Conservation (phyloP, 75 land plant genomes). For the Ceratopteris richardii region DNA sequence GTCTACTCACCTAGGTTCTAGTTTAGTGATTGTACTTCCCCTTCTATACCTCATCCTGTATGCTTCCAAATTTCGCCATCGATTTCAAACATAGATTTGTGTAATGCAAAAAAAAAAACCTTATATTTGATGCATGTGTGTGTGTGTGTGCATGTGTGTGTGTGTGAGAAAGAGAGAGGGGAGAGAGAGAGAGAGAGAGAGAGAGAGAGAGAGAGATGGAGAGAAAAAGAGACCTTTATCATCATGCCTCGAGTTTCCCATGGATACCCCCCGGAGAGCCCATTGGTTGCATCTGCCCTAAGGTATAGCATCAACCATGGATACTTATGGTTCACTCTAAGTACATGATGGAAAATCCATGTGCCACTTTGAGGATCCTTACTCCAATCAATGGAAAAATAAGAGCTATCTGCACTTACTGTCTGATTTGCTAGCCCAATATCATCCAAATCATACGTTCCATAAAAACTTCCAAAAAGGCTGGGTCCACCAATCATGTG, state of each 20-base stretch:
- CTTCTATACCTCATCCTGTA: no score
- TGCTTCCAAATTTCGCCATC: no score
- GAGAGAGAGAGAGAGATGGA: no score
- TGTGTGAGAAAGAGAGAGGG: no score
- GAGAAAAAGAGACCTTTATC: constrained; percentile 39
- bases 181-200: no score
- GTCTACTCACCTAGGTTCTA: no score
- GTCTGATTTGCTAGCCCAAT: constrained; percentile 5
- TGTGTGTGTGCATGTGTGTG: no score
- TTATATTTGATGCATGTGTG: no score
- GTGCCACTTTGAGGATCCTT: constrained; percentile 50
- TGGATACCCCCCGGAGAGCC: constrained; percentile 84
- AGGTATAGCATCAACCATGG: constrained; percentile 90
- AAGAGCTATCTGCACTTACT: constrained; percentile 23
- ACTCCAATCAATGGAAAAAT: constrained; percentile 63
- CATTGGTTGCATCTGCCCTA: constrained; percentile 84
- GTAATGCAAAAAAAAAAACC: no score
- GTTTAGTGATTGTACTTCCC: no score
- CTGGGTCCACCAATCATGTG: neutral
- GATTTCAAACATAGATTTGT: no score
- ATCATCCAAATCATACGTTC: constrained; percentile 67
- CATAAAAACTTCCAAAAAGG: constrained; percentile 63
- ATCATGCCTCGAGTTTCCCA: constrained; percentile 89
- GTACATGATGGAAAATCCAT: constrained; percentile 61
- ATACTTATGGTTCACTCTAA: constrained; percentile 50